Base-by-base conservation (phyloP, 305 asterid species). In the Fraxinus xanthoxyloides region DNA sequence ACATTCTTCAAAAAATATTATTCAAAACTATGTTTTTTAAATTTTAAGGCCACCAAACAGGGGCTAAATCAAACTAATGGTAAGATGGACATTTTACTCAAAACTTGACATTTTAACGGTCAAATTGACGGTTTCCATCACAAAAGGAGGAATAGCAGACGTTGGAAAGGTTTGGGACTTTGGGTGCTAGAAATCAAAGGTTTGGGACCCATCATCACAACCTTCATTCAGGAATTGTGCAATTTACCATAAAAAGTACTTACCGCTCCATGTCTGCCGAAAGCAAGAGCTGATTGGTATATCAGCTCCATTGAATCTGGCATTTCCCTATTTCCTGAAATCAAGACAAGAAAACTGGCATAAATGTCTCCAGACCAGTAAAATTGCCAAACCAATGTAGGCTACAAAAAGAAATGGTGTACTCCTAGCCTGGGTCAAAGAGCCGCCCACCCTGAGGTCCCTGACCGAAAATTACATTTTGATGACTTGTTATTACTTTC, bases 281-380 rank as follows among this genome's bases (percentile, higher is more conserved):
- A 81, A 78, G 91, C 93, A 86, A 94, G 91, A 40, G 98, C 97
- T 77, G 93, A 90, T 85, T 92, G 98, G 84, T 89, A 96, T 86
- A 96, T 90, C 76, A 90, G 83, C 85, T 96, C 99, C 97, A 96
- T 92, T 72, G 98, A 98, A 88, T 96, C 99, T 72, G 99, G 99
- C 97, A 96, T 93, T 89, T 94, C 98, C 79, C 77, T 79, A 48
- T 86, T 90, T 83, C 97, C 99, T 96, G 92, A 83, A 89, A 87
- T 75, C 12, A 80, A 56, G 9, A 73, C 35, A 69, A 30, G 23
- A 13, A 74, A 84, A 81, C 34, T 61, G 72, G 15, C 26, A 77
- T 28, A 69, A 34, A 59, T 85, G 19, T 46, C 56, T 43, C 28
- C 31, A 15, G 69, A 35, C 72, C 21, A 30, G 15, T 67, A 43